Conservation (phyloP, 2,329 filamentous ascomycete genomes). For the Colletotrichum chrysophilum region DNA sequence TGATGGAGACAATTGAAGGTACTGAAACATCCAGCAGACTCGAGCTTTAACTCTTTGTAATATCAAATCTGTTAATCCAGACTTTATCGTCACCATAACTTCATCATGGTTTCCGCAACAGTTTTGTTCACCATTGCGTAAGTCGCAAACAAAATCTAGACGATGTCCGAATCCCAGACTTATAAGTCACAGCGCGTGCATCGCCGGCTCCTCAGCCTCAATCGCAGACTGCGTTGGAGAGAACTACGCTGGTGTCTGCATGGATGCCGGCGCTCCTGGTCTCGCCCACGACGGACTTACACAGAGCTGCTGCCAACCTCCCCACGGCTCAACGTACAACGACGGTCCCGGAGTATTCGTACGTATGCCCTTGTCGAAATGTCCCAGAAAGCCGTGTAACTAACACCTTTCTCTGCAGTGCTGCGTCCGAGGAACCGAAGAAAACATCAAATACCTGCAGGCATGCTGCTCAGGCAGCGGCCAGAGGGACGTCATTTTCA, state of each 20-base stretch:
- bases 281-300: neutral
- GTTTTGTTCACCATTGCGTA: neutral
- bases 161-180: neutral
- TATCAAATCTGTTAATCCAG: neutral
- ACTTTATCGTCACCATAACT: neutral
- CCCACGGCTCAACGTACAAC: neutral
- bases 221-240: neutral
- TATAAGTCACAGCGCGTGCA: neutral
- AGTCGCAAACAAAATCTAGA: neutral
- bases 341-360: neutral
- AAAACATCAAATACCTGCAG: neutral
- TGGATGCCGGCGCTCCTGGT: neutral
- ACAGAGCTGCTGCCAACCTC: neutral
- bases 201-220: neutral
- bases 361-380: fast-evolving
- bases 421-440: neutral
- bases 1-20: neutral
- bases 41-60: neutral
- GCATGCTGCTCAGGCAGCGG: neutral
- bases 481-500: neutral
- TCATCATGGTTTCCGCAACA: neutral
- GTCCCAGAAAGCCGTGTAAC: neutral
- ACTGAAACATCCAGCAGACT: fast-evolving
- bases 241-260: neutral
- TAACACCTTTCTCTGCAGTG: neutral